Evolutionary conservation across 2,329 filamentous ascomycete species (phyloP).

Genomic region (Botrytis fragariae): DNA sequence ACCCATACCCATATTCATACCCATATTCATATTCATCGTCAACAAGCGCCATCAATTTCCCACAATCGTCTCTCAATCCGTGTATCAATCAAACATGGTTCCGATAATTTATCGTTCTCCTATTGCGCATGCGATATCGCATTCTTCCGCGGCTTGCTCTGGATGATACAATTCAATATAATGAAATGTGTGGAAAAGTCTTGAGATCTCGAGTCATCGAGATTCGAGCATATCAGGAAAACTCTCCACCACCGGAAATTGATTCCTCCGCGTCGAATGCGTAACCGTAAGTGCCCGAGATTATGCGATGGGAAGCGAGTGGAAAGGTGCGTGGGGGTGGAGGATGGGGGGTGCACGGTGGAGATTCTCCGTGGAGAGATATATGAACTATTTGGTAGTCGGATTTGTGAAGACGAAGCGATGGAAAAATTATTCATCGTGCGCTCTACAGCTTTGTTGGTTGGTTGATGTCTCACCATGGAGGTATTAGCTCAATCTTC

Average conservation of each 20-base stretch:
- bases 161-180: background rate
- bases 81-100: background rate
- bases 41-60: background rate
- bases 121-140: constrained; percentile 3
- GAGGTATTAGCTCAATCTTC: background rate
- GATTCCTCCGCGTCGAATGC: background rate
- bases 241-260: background rate
- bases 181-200: background rate
- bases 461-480: background rate
- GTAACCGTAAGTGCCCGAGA: background rate
- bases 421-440: background rate
- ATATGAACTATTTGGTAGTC: background rate
- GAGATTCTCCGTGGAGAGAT: background rate
- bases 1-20: background rate
- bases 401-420: background rate
- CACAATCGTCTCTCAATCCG: background rate
- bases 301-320: background rate
- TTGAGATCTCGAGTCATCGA: background rate
- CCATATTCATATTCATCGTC: background rate
- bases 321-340: background rate
- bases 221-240: background rate
- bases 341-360: background rate
- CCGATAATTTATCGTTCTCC: constrained; percentile 9
- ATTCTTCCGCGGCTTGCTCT: background rate
- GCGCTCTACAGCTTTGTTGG: background rate